Evolutionary conservation across 176 grass and related monocot genomes (phyloP), one percentile per base, ranked within the genome.

Genomic region (Eleusine indica): DNA sequence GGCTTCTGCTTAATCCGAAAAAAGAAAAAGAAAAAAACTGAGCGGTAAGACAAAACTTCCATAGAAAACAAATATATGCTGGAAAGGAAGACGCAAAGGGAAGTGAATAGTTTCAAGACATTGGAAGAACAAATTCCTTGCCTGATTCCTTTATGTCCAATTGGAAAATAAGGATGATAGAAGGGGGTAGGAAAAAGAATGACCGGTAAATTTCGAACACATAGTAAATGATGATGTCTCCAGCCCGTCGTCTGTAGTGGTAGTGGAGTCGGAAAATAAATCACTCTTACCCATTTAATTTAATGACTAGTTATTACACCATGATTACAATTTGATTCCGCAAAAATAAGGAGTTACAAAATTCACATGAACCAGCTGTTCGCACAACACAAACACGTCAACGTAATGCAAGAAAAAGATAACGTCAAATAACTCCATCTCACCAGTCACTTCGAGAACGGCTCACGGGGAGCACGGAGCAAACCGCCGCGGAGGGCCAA

Each of bases 351-450:
- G 35, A 10, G 35, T 47, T 47, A 11, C 9, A 47, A 14, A 72
- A 37, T 41, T 70, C 57, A 15, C 3, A n/a, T 32, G 52, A 54
- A 61, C 29, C 0, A 51, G 54, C 22, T 6, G 28, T 3, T 51
- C 7, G 40, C 0, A 16, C 2, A 17, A 4, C 70, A 44, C 1
- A 42, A 56, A 53, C 13, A 51, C 87, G n/a, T 43, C 4, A 17
- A 30, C 19, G 19, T 40, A 85, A 85, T 77, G 78, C 66, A 56
- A 85, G 46, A 4, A 25, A 64, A 35, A 11, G 44, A 58, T 58
- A 58, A 3, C 41, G 3, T n/a, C 44, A 4, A 22, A 13, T 2
- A 57, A 21, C 5, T 30, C 29, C 61, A 28, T 66, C 64, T 53
- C 63, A 80, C 46, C 63, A 5, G 44, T 53, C 30, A 10, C 77